Percentiles rank a stretch among this genome's conserved stretches.
phyloP scores from a whole-genome alignment of 345 rosid species.

The Citrus maxima region DNA sequence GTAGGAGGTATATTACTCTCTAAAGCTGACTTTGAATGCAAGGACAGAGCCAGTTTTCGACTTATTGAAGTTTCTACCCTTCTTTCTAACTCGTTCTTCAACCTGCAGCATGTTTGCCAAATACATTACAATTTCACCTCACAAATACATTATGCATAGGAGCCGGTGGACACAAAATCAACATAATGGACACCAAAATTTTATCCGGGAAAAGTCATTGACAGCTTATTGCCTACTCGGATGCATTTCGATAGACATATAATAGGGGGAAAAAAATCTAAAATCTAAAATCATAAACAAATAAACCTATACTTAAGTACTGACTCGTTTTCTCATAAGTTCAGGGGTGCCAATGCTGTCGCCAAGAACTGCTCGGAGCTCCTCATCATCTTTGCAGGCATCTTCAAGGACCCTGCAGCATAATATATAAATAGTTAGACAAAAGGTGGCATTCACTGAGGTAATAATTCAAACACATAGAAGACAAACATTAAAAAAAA shows the following conservation, averaged over 20 bases:
- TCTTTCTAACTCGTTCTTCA: slow-evolving; percentile 71
- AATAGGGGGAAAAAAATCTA: accelerated
- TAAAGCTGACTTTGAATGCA: slow-evolving; percentile 88
- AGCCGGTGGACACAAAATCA: neutral
- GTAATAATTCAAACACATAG: slow-evolving; percentile 29
- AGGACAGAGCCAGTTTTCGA: slow-evolving; percentile 80
- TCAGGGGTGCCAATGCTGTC: slow-evolving; percentile 92
- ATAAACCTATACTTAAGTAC: too few relatives aligned
- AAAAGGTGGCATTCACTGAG: neutral
- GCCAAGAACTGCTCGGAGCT: slow-evolving; percentile 80
- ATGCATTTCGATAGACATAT: neutral
- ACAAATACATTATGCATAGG: neutral
- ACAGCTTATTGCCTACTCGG: neutral
- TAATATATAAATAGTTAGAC: neutral
- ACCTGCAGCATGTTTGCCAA: slow-evolving; percentile 38
- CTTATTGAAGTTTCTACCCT: slow-evolving; percentile 70
- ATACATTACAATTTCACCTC: neutral
- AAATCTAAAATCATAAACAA: neutral
- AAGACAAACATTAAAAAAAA: neutral
- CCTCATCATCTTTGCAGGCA: slow-evolving; percentile 79
- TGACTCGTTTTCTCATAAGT: slow-evolving; percentile 76
- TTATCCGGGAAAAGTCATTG: neutral
- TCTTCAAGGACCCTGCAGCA: slow-evolving; percentile 60
- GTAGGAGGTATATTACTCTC: slow-evolving; percentile 52
- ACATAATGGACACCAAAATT: neutral